Base-by-base conservation (phyloP, 2,329 filamentous ascomycete genomes). In the Cordyceps cicadae region DNA sequence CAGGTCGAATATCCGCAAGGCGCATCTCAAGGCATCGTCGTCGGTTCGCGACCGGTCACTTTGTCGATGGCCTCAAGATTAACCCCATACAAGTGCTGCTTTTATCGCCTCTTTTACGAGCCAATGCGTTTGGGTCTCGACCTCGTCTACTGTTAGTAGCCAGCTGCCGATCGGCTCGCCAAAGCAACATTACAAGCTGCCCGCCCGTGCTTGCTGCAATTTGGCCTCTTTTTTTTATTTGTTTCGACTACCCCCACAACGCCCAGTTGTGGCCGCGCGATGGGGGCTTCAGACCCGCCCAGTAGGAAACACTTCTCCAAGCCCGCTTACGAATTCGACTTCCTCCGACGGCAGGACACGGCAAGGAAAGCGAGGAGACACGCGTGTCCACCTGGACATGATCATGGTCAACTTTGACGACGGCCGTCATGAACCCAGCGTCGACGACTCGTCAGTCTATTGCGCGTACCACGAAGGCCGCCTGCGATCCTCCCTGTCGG, bases 111-210 rank as follows among this genome's bases (percentile, higher is more conserved):
- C 37, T 41, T 41, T 19, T 37, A 53, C 57, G 26, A 17, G 39
- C 26, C 26, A 32, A 53, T 46, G 29, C 9, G 15, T n/a, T 39
- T 21, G 24, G 34, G 21, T 26, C 48, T 14, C 21, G 41, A 49
- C 49, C 57, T n/a, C 12, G 9, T 14, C 26, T 24, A 12, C 26
- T 29, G 7, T 26, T 39, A 49, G 39, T 46, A 46, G 41, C 37
- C n/a, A 46, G 26, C 41, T 39, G 56, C 49, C 49, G 56, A 59
- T 52, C 56, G 49, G 56, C 56, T 50, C 53, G 4, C 21, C 21
- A 37, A 37, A 37, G 29, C 29, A 37, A 48, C 49, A 54, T 59
- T 34, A 12, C 43, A 6, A 6, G 14, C 43, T n/a, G 43, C n/a
- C 43, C 9, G 21, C 11, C 45, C 5, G 49, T 34, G n/a, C 29